Conservation (phyloP, 2,329 filamentous ascomycete species). For the Sporothrix curviconia region DNA sequence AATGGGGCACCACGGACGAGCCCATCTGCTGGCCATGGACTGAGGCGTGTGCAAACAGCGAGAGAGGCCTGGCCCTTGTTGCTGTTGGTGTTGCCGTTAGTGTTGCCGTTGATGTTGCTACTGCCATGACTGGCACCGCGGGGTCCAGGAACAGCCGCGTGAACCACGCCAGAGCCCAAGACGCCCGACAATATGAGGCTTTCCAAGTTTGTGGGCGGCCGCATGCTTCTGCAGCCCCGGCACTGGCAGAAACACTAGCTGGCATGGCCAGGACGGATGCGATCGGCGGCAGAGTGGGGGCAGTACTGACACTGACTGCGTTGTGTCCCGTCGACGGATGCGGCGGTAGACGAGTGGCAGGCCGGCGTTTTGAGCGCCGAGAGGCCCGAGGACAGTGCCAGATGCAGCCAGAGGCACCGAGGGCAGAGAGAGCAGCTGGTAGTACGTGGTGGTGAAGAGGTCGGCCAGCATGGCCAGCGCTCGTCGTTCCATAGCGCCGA, state of each 20-base stretch:
- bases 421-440: constrained; percentile 76
- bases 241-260: too few relatives aligned
- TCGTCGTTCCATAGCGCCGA: constrained; percentile 60
- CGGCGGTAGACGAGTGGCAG: constrained; percentile 60
- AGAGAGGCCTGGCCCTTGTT: background rate
- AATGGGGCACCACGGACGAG: constrained; percentile 69
- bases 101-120: constrained; percentile 11
- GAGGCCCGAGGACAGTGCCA: constrained; percentile 82
- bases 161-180: too few relatives aligned
- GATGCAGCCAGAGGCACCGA: constrained; percentile 77
- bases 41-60: constrained; percentile 12
- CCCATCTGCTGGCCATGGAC: constrained; percentile 24
- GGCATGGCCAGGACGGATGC: background rate
- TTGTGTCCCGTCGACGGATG: background rate
- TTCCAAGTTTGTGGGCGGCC: too few relatives aligned
- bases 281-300: background rate
- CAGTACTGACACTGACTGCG: too few relatives aligned
- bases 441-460: constrained; percentile 79
- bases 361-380: constrained; percentile 93
- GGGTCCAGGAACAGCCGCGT: too few relatives aligned
- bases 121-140: too few relatives aligned
- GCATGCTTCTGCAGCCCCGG: too few relatives aligned
- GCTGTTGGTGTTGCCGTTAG: constrained; percentile 4
- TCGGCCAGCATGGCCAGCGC: constrained; percentile 69
- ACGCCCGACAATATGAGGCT: too few relatives aligned